Conservation (phyloP, 2,329 filamentous ascomycete species). For the Amauroascus niger region DNA sequence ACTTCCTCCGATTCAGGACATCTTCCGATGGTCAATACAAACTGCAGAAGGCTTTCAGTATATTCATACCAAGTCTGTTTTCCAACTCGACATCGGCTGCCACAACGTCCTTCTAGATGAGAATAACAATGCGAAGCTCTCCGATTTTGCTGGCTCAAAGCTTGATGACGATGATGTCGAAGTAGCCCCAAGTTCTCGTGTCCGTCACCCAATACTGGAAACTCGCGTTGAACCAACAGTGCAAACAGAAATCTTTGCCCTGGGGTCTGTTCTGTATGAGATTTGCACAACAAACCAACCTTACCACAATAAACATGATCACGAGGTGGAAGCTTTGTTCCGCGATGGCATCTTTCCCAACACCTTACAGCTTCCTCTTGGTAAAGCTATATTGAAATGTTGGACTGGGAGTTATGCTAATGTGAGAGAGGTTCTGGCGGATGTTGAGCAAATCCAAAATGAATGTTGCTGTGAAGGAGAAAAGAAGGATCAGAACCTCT, state of each 20-base stretch:
- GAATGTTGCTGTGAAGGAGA: neutral
- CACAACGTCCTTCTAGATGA: conserved; percentile 19
- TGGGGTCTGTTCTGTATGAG: conserved; percentile 9
- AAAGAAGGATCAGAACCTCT: neutral
- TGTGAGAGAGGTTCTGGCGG: neutral
- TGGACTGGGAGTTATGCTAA: neutral
- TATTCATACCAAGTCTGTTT: conserved; percentile 14
- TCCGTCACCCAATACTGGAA: neutral
- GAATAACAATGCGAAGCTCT: conserved; percentile 15
- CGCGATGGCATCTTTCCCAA: neutral
- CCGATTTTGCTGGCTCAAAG: conserved; percentile 19
- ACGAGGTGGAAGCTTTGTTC: neutral
- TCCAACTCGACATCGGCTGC: conserved; percentile 17
- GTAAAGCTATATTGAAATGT: neutral
- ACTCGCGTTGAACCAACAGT: neutral
- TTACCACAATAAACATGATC: neutral
- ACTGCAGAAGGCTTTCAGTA: conserved; percentile 15
- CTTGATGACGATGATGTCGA: conserved; percentile 13
- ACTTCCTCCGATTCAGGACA: neutral
- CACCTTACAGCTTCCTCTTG: neutral
- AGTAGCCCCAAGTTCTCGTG: neutral
- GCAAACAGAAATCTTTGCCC: conserved; percentile 9
- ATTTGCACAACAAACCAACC: conserved; percentile 5
- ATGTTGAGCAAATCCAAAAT: conserved; percentile 1
- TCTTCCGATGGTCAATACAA: conserved; percentile 15